Evolutionary conservation across 2,329 filamentous ascomycete genomes (phyloP).

Genomic region (Corynespora cassiicola): DNA sequence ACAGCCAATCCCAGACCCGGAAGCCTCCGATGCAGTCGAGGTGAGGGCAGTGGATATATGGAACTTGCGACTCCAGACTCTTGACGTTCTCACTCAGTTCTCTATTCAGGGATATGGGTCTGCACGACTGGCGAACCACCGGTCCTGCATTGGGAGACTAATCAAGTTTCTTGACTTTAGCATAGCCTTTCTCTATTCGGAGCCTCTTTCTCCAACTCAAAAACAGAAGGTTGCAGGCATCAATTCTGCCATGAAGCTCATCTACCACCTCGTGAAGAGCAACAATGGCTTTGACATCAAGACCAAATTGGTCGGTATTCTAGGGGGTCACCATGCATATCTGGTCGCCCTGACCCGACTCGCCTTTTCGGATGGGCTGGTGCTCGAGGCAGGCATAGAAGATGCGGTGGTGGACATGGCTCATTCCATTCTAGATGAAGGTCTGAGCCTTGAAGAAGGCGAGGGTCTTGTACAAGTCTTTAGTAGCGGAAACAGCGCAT

Average conservation of each 20-base stretch:
- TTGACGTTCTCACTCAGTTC: slow-evolving; percentile 62
- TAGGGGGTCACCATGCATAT: slow-evolving; percentile 81
- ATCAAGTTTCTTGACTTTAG: slow-evolving; percentile 78
- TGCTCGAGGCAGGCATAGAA: slow-evolving; percentile 78
- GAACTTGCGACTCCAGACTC: slow-evolving; percentile 54
- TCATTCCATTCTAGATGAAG: slow-evolving; percentile 79
- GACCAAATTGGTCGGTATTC: slow-evolving; percentile 72
- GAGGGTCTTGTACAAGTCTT: slow-evolving; percentile 63
- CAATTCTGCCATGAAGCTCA: slow-evolving; percentile 66
- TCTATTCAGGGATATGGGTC: slow-evolving; percentile 66
- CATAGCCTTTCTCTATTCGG: slow-evolving; percentile 64
- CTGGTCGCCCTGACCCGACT: slow-evolving; percentile 80
- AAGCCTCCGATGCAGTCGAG: slow-evolving; percentile 21
- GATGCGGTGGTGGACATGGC: slow-evolving; percentile 82
- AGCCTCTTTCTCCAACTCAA: slow-evolving; percentile 40
- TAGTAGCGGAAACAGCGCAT: slow-evolving; percentile 26
- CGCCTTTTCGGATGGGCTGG: slow-evolving; percentile 82
- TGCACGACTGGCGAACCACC: slow-evolving; percentile 70
- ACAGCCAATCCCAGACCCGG: slow-evolving; percentile 33
- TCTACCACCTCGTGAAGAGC: slow-evolving; percentile 64
- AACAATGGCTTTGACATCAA: slow-evolving; percentile 73
- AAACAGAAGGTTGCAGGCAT: slow-evolving; percentile 56
- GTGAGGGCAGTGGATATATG: slow-evolving; percentile 44
- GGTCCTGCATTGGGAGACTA: slow-evolving; percentile 74
- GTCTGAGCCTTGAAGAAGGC: slow-evolving; percentile 80